Evolutionary conservation across 352 stramenopile species (phyloP).

Genomic region (Phytophthora podocarpi): DNA sequence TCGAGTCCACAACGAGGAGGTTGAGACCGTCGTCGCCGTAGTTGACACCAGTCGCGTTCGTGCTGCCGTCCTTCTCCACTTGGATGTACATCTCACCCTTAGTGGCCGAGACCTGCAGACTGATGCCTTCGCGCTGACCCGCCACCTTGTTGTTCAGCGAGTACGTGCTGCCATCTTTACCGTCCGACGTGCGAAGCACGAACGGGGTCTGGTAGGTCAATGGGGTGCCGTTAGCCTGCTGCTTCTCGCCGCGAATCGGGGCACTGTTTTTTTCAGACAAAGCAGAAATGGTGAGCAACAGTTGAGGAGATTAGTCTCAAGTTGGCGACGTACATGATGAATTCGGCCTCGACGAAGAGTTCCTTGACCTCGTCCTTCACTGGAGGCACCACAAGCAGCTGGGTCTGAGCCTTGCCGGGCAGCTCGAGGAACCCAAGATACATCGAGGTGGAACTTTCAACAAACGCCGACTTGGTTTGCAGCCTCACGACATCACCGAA

Average conservation of each 20-base stretch:
- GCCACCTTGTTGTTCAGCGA: conserved; percentile 83
- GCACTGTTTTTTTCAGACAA: conserved; percentile 29
- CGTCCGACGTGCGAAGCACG: conserved; percentile 64
- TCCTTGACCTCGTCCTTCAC: conserved; percentile 47
- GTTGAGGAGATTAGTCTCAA: neutral
- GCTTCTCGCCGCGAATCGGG: conserved; percentile 57
- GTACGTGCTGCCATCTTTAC: conserved; percentile 53
- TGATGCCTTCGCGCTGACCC: conserved; percentile 55
- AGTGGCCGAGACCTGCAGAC: conserved; percentile 47
- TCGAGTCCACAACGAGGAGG: conserved; percentile 71
- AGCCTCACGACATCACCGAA: conserved; percentile 67
- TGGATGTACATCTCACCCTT: conserved; percentile 81
- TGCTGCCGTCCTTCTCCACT: conserved; percentile 60
- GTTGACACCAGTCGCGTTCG: conserved; percentile 50
- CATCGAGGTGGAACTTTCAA: conserved; percentile 11
- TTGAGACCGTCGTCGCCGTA: conserved; percentile 46
- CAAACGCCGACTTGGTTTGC: conserved; percentile 41
- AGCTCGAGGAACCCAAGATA: conserved; percentile 62
- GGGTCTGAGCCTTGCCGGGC: conserved; percentile 38
- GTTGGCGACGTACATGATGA: conserved; percentile 69
- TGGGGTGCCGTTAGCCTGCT: conserved; percentile 43
- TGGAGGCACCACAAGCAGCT: conserved; percentile 61
- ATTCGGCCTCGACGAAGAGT: conserved; percentile 60
- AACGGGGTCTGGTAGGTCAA: conserved; percentile 75
- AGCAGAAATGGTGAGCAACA: conserved; percentile 1